phyloP scores from a whole-genome alignment of 495 filamentous ascomycete genomes.

The Aspergillus haitiensis region DNA sequence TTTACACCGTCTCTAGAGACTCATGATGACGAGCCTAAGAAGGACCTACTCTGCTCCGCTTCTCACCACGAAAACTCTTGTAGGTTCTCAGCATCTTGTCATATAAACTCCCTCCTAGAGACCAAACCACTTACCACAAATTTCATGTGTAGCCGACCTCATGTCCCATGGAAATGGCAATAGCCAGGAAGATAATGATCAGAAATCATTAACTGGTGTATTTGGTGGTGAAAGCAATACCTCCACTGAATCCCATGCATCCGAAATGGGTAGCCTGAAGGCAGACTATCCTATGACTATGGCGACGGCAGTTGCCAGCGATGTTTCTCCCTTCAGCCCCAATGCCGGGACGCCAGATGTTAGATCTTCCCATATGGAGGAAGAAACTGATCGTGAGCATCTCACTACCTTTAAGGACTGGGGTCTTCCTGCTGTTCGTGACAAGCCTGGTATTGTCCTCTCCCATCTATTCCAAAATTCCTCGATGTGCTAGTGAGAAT shows the following conservation, averaged over 20 bases:
- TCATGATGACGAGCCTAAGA: background rate
- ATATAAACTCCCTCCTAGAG: background rate
- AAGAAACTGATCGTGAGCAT: constrained; percentile 27
- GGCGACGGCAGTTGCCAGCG: background rate
- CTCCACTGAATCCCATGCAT: background rate
- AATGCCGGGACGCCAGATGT: constrained; percentile 3
- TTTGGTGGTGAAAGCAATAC: background rate
- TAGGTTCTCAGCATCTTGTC: background rate
- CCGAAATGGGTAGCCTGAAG: background rate
- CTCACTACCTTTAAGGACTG: constrained; percentile 29
- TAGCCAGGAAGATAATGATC: background rate
- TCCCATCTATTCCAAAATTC: background rate
- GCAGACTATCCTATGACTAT: background rate
- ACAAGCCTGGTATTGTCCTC: constrained; percentile 30
- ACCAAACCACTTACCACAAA: background rate
- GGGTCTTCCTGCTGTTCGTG: constrained; percentile 26
- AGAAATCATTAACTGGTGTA: background rate
- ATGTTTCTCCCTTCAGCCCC: background rate
- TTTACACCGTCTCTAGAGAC: background rate
- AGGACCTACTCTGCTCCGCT: background rate
- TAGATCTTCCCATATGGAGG: background rate
- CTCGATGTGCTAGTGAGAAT: background rate
- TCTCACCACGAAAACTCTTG: background rate
- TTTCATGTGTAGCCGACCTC: background rate
- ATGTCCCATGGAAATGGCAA: background rate